Evolutionary conservation across 2,329 filamentous ascomycete genomes (phyloP).

Genomic region (Aspergillus luchuensis): DNA sequence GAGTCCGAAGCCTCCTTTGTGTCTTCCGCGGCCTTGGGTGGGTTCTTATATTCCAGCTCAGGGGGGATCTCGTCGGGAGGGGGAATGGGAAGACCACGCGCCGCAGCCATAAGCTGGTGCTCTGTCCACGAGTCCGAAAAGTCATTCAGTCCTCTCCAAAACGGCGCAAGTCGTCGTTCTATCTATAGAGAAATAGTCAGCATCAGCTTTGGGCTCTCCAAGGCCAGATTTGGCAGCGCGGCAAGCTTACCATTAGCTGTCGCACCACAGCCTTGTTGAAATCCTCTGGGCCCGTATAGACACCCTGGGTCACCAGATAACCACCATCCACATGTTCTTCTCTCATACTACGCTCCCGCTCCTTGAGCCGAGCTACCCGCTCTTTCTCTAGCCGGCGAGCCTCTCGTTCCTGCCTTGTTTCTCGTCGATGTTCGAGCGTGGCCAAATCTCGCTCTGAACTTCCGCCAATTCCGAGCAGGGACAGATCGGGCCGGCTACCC

Average conservation of each 20-base stretch:
- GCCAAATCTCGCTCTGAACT: conserved; percentile 53
- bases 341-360: conserved; percentile 84
- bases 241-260: conserved; percentile 75
- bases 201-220: conserved; percentile 3
- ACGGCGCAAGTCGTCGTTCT: conserved; percentile 87
- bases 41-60: conserved; percentile 60
- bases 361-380: conserved; percentile 71
- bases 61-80: conserved; percentile 79
- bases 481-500: conserved; percentile 60
- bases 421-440: conserved; percentile 65
- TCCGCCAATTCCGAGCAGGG: conserved; percentile 59
- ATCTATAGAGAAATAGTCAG: conserved; percentile 63
- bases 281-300: conserved; percentile 89
- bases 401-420: conserved; percentile 90
- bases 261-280: conserved; percentile 87
- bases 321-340: conserved; percentile 95
- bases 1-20: conserved; percentile 53
- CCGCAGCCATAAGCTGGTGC: conserved; percentile 90
- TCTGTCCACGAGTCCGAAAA: conserved; percentile 89
- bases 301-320: conserved; percentile 88
- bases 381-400: conserved; percentile 83
- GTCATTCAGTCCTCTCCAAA: conserved; percentile 92
- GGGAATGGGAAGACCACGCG: conserved; percentile 79
- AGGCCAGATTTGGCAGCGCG: background rate
- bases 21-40: conserved; percentile 48